Evolutionary conservation across 352 stramenopile genomes (phyloP).

Genomic region (Nothophytophthora sp.): DNA sequence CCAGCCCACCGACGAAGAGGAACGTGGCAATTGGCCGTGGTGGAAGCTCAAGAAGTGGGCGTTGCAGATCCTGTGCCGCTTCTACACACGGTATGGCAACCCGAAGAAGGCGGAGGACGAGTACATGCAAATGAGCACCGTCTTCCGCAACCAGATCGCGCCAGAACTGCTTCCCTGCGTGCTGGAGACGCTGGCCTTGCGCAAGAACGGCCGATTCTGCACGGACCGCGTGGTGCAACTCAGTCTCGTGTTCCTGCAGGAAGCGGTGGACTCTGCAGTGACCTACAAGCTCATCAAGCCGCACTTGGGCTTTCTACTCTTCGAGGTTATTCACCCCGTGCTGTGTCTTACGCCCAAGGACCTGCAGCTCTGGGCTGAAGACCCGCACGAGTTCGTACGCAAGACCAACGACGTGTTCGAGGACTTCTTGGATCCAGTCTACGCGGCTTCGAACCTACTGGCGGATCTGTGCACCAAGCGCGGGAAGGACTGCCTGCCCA

Average conservation of each 20-base stretch:
- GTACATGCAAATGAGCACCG: slow-evolving; percentile 91
- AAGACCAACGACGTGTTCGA: slow-evolving; percentile 97
- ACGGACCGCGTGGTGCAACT: slow-evolving; percentile 96
- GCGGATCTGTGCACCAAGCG: slow-evolving; percentile 95
- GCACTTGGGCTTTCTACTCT: slow-evolving; percentile 97
- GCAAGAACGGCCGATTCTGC: slow-evolving; percentile 95
- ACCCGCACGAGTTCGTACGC: slow-evolving; percentile 98
- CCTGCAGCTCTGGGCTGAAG: slow-evolving; percentile 94
- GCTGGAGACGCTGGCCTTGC: slow-evolving; percentile 92
- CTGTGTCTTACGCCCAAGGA: slow-evolving; percentile 95
- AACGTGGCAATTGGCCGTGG: slow-evolving; percentile 94
- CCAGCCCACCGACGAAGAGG: slow-evolving; percentile 92
- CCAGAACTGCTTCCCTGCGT: slow-evolving; percentile 79
- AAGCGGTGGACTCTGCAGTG: slow-evolving; percentile 93
- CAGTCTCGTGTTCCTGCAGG: slow-evolving; percentile 93
- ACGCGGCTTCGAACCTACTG: slow-evolving; percentile 94
- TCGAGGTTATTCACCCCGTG: slow-evolving; percentile 96
- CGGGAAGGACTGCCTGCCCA: slow-evolving; percentile 93
- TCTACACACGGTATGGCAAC: slow-evolving; percentile 97
- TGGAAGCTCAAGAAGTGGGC: slow-evolving; percentile 99
- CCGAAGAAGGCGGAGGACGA: slow-evolving; percentile 93
- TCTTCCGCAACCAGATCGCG: slow-evolving; percentile 94
- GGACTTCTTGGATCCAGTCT: slow-evolving; percentile 96
- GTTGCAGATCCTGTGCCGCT: slow-evolving; percentile 96
- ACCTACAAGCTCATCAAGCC: slow-evolving; percentile 99